Percentiles rank a stretch among this genome's conserved stretches.
Conservation (phyloP, 75 land plant genomes). For the Chamaecyparis obtusa region DNA sequence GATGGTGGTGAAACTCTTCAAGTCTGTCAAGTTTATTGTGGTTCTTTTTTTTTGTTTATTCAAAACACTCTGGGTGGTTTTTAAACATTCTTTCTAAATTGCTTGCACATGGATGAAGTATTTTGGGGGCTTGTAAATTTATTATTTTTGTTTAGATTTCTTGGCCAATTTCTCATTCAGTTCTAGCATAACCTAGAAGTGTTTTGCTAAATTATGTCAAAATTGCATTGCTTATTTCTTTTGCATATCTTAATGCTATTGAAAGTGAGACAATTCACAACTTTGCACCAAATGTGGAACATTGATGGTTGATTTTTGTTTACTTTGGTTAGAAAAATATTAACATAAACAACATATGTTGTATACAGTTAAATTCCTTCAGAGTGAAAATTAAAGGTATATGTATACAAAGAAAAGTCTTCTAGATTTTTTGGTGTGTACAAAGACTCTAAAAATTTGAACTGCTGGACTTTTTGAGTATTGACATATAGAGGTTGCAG, state of each 20-base stretch:
- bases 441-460: not conserved
- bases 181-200: not conserved
- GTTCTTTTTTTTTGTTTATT: not conserved
- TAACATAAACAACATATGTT: not conserved
- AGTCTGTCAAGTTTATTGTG: conserved; percentile 41
- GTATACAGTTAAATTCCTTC: not conserved
- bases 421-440: not conserved
- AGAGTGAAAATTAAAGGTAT: not conserved
- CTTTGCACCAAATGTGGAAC: not conserved
- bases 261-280: not conserved
- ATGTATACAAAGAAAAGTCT: not conserved
- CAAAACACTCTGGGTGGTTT: not conserved
- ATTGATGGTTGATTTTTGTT: not conserved
- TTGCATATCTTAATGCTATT: not conserved
- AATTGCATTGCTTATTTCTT: not conserved
- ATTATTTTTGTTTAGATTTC: not conserved
- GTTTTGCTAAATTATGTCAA: not conserved
- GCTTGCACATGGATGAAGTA: not conserved
- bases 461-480: not conserved
- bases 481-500: not conserved
- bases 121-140: not conserved
- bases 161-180: not conserved
- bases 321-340: not conserved
- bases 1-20: conserved; percentile 99
- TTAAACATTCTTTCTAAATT: not conserved